phyloP scores from a whole-genome alignment of 345 rosid genomes.

The Litchi chinensis region DNA sequence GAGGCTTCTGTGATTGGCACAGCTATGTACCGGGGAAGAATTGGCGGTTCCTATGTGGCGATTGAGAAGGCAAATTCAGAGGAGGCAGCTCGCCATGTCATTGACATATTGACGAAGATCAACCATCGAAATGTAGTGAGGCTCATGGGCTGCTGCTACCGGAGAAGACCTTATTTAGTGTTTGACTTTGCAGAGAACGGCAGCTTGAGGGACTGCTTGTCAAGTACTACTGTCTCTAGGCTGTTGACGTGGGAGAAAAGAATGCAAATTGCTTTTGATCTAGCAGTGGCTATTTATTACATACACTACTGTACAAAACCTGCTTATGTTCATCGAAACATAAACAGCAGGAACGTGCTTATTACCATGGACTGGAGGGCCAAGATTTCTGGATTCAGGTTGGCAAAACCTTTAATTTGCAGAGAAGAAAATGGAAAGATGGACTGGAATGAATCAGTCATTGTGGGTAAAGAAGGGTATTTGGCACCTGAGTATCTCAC shows the following conservation, averaged over 20 bases:
- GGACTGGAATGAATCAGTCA: constrained; percentile 19
- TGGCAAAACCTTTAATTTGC: constrained; percentile 28
- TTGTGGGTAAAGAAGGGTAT: constrained; percentile 22
- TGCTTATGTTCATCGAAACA: constrained; percentile 27
- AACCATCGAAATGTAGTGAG: constrained; percentile 36
- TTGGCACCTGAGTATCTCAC: constrained; percentile 28
- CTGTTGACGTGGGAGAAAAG: constrained; percentile 40
- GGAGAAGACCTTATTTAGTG: constrained; percentile 27
- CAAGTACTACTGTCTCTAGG: constrained; percentile 20
- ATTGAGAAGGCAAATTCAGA: constrained; percentile 27
- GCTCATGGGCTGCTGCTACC: constrained; percentile 37
- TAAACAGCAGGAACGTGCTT: constrained; percentile 37
- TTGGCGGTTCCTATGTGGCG: constrained; percentile 26
- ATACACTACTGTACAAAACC: constrained; percentile 39
- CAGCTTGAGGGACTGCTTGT: constrained; percentile 38
- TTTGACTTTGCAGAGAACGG: constrained; percentile 37
- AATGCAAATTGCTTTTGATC: constrained; percentile 40
- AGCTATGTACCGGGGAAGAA: constrained; percentile 25
- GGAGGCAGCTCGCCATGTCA: constrained; percentile 31
- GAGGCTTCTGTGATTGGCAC: constrained; percentile 30
- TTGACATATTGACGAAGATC: constrained; percentile 36
- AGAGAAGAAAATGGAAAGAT: constrained; percentile 11
- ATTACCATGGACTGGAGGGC: constrained; percentile 38
- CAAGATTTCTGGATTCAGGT: constrained; percentile 35
- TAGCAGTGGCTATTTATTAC: constrained; percentile 43